Base-by-base conservation (phyloP, 805 yeast genomes). In the Yueomyces sp. region DNA sequence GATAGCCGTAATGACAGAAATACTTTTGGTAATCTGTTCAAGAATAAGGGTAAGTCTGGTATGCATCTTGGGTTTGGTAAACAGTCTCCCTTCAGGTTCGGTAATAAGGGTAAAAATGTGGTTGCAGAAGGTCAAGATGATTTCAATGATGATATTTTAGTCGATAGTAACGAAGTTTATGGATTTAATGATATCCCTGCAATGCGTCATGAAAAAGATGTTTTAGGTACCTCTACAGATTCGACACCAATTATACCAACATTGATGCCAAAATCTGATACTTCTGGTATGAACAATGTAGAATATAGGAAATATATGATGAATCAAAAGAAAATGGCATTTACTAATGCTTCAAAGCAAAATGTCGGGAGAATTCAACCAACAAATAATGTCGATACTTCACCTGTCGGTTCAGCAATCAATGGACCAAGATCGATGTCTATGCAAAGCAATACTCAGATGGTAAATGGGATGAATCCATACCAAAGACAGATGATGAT, bases 191-290 rank as follows among this genome's bases (percentile, higher is more conserved):
- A 83, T 52, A 64, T 84, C 7, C 65, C 77, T 28, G 79, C 79
- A 41, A 62, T 79, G 2, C 66, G 81, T 42, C 85, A 79, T 49
- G 70, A 81, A 37, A 84, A 84, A 4, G 63, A 61, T 33, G 57
- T 57, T 32, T 81, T 80, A 54, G 81, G 80, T 3, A 46, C 52
- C 30, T 65, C 71, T 26, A 65, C 69, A 41, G 85, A 80, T 48
- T 71, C 88, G 0, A 71, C 85, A 0, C 88, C 92, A 6, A 76
- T 80, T 48, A 82, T 84, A 37, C 94, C 94, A 5, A 81, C 86
- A 0, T 44, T 83, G 3, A 66, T 74, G 4, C 47, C 47, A 32
- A 43, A 36, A 0, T 43, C 48, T 28, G n/a, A 34, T 34, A 11
- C n/a, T 34, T 7, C 37, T 9, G 65, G 62, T 40, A 54, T 67